Evolutionary conservation across 495 filamentous ascomycete genomes (phyloP), one percentile per base, ranked within the genome.

Genomic region (Podospora didyma): DNA sequence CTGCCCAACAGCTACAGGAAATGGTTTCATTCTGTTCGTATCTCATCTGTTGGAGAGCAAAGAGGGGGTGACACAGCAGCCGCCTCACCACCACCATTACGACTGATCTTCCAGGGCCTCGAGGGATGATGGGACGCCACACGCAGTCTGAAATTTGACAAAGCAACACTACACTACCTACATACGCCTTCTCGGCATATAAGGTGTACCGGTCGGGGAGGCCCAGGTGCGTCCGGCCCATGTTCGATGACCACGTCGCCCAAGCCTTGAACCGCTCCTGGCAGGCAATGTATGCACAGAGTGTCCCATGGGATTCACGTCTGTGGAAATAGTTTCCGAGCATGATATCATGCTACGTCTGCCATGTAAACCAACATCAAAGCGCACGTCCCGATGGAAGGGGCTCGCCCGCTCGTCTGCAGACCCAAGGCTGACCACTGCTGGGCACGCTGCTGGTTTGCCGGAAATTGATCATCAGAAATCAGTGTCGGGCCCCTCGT

Each of bases 1-100:
- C 49, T 61, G 59, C 59, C 59, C 59, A 61, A 61, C 59, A 58
- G 55, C 59, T 42, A 58, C 45, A 21, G 35, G n/a, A 59, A 59
- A 39, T 31, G 44, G 50, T 42, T 53, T 31, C 39, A 42, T 14
- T 2, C 12, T 42, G 17, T 28, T 6, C 16, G 54, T 50, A n/a
- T n/a, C n/a, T 45, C 46, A 14, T 57, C 46, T n/a, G 19, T 31
- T 34, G 22, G 24, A 39, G 35, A 11, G 44, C 42, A 17, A 24
- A 19, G 35, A 21, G 26, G 51, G 6, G 24, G 53, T 54, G 37
- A 46, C 51, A 60, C 57, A 46, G 26, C 45, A 37, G 51, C 11
- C 49, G 20, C 22, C 28, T 51, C 45, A 47, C 45, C 19, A 14
- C 20, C 45, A 47, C 12, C 45, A 16, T 7, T 9, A 22, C 7